Percentiles rank a stretch among this genome's conserved stretches.
Conservation (phyloP, 768 basidiomycete genomes). For the Rhizopogon roseolus region DNA sequence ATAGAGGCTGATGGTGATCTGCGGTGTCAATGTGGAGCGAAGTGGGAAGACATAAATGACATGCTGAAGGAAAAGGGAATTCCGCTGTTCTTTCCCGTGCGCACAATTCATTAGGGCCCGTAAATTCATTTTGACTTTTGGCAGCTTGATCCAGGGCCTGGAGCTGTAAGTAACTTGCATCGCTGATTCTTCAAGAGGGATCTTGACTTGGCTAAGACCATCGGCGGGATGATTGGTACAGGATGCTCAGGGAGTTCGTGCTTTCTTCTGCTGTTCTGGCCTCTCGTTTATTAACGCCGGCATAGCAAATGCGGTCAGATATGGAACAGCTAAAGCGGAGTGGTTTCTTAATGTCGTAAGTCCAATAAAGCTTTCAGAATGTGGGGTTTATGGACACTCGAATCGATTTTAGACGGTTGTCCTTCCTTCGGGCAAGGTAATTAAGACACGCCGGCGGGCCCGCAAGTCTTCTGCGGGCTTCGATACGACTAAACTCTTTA, state of each 20-base stretch:
- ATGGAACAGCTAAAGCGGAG: slow-evolving; percentile 84
- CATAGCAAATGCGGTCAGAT: slow-evolving; percentile 75
- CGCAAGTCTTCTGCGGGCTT: slow-evolving; percentile 87
- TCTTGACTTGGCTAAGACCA: slow-evolving; percentile 41
- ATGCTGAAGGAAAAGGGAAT: slow-evolving; percentile 64
- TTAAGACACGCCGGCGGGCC: slow-evolving; percentile 77
- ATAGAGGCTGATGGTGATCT: slow-evolving; percentile 71
- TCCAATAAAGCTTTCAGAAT: slow-evolving; percentile 6
- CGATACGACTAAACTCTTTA: slow-evolving; percentile 83
- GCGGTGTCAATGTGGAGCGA: slow-evolving; percentile 68
- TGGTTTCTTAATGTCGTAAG: slow-evolving; percentile 81
- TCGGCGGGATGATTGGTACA: slow-evolving; percentile 87
- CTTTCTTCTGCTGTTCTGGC: neutral
- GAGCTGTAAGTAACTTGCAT: slow-evolving; percentile 42
- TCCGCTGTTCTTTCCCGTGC: slow-evolving; percentile 83
- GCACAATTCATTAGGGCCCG: slow-evolving; percentile 10
- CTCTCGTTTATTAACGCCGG: neutral
- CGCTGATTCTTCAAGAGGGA: neutral
- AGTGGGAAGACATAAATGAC: slow-evolving; percentile 77
- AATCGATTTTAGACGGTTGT: slow-evolving; percentile 63
- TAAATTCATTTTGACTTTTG: neutral
- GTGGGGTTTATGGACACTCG: slow-evolving; percentile 25
- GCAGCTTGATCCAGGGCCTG: slow-evolving; percentile 70
- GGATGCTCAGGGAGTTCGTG: slow-evolving; percentile 79
- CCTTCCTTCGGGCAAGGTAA: slow-evolving; percentile 77